These are phyloP conservation scores for Yamadazyma paraphyllophila DNA, from an alignment of 805 yeast species.

Conservation along the genomic window DNA sequence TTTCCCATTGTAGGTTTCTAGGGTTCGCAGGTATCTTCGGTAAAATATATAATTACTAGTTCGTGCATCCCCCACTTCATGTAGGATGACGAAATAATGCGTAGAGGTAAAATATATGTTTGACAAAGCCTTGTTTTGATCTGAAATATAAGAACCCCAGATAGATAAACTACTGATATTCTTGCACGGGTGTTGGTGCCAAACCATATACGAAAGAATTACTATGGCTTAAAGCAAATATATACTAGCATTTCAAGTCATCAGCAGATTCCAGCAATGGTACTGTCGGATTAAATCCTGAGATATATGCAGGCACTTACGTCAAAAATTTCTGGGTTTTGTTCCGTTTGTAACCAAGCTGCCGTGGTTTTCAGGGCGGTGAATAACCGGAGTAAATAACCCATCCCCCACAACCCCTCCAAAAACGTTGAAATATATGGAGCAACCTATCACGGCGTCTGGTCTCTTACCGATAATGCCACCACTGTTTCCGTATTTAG, in stretches of 20 bases:
- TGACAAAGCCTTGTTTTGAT: too few species aligned
- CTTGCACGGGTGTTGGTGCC: too few species aligned
- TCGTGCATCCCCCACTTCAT: constrained; percentile 1
- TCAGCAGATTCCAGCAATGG: neutral
- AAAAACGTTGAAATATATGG: neutral
- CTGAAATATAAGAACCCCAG: too few species aligned
- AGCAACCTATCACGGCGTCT: neutral
- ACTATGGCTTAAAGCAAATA: neutral
- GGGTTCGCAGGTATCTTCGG: constrained; percentile 3
- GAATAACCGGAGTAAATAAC: neutral
- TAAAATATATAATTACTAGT: neutral
- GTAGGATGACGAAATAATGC: constrained; percentile 1
- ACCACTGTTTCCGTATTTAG: neutral
- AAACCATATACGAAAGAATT: too few species aligned
- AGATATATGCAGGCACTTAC: neutral
- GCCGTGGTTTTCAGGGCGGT: neutral
- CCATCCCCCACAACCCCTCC: neutral
- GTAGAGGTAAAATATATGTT: too few species aligned
- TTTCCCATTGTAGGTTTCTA: constrained; percentile 5
- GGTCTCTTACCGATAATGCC: neutral
- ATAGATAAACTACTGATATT: too few species aligned
- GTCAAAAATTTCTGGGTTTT: neutral
- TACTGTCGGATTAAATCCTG: neutral
- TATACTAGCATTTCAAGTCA: neutral
- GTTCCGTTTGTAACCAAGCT: neutral